Percentiles rank a stretch among this genome's conserved stretches.
Conservation (phyloP, 495 filamentous ascomycete species). For the Daldinia bambusicola region DNA sequence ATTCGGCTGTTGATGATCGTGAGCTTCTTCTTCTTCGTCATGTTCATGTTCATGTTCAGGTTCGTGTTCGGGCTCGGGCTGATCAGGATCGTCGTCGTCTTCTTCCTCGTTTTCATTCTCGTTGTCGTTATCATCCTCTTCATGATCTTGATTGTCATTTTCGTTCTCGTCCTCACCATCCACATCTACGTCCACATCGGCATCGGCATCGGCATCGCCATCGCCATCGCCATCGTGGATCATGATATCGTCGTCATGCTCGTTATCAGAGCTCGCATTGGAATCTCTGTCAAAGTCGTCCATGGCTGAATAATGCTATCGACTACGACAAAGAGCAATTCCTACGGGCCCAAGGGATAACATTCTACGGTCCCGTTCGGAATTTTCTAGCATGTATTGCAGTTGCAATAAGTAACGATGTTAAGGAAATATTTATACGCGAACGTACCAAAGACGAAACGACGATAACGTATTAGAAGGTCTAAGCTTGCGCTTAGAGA, state of each 20-base stretch:
- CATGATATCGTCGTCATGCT: slow-evolving; percentile 67
- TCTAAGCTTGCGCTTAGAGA: too few relatives aligned
- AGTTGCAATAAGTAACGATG: neutral
- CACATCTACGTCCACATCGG: slow-evolving; percentile 59
- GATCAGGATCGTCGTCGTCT: slow-evolving; percentile 65
- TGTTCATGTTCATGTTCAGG: slow-evolving; percentile 70
- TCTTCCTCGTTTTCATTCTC: slow-evolving; percentile 68
- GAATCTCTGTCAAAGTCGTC: slow-evolving; percentile 59
- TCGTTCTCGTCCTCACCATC: slow-evolving; percentile 62
- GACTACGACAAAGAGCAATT: neutral
- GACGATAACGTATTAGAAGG: neutral
- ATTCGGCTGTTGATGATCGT: slow-evolving; percentile 47
- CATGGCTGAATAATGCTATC: slow-evolving; percentile 25
- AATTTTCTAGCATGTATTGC: neutral
- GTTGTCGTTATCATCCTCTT: slow-evolving; percentile 63
- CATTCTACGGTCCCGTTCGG: neutral
- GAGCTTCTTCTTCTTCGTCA: slow-evolving; percentile 64
- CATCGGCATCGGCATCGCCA: slow-evolving; percentile 69
- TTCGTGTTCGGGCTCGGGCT: slow-evolving; percentile 55
- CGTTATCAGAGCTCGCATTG: slow-evolving; percentile 75
- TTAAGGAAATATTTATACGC: neutral
- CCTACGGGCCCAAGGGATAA: neutral
- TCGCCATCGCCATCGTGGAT: slow-evolving; percentile 73
- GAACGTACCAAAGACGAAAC: neutral
- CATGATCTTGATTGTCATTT: slow-evolving; percentile 56